Conservation (phyloP, 2,329 filamentous ascomycete species). For the Scedosporium minutisporum region DNA sequence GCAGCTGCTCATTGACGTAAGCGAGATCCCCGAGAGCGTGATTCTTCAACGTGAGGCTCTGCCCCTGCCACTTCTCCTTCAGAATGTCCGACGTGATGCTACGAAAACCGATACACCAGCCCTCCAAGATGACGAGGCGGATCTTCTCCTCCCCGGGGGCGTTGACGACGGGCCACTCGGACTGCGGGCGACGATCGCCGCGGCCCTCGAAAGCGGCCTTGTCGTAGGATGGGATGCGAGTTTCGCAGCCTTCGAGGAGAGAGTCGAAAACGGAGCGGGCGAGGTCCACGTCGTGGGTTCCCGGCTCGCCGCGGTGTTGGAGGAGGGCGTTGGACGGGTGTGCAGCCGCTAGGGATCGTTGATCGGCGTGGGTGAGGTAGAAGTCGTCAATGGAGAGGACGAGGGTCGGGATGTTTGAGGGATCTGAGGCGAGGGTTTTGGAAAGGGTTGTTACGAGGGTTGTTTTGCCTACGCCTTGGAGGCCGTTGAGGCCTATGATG, state of each 20-base stretch:
- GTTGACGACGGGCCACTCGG: conserved; percentile 52
- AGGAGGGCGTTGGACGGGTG: conserved; percentile 66
- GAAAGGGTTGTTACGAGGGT: conserved; percentile 66
- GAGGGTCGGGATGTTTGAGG: conserved; percentile 51
- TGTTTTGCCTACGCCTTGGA: conserved; percentile 89
- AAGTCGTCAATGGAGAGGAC: conserved; percentile 84
- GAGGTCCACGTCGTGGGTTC: conserved; percentile 68
- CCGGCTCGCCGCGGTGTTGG: conserved; percentile 74
- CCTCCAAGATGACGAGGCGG: conserved; percentile 70
- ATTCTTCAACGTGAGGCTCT: conserved; percentile 36
- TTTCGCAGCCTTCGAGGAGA: conserved; percentile 28
- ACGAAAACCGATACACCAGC: conserved; percentile 84
- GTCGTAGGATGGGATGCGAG: conserved; percentile 66
- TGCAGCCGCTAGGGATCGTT: conserved; percentile 52
- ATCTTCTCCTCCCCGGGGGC: conserved; percentile 36
- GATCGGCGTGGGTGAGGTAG: conserved; percentile 65
- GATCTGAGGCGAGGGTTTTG: conserved; percentile 42
- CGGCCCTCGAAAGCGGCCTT: conserved; percentile 68
- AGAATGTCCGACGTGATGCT: conserved; percentile 43
- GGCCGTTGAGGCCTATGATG: conserved; percentile 79
- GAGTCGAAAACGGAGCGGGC: conserved; percentile 50
- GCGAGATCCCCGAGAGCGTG: conserved; percentile 40
- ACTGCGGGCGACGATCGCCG: conserved; percentile 61
- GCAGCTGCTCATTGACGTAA: conserved; percentile 38
- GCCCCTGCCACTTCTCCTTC: conserved; percentile 40